A percentile compares a stretch with the other conserved stretches of the same genome.
Evolutionary conservation across 2,329 filamentous ascomycete species (phyloP).

Genomic region (Xylariaceae sp.): DNA sequence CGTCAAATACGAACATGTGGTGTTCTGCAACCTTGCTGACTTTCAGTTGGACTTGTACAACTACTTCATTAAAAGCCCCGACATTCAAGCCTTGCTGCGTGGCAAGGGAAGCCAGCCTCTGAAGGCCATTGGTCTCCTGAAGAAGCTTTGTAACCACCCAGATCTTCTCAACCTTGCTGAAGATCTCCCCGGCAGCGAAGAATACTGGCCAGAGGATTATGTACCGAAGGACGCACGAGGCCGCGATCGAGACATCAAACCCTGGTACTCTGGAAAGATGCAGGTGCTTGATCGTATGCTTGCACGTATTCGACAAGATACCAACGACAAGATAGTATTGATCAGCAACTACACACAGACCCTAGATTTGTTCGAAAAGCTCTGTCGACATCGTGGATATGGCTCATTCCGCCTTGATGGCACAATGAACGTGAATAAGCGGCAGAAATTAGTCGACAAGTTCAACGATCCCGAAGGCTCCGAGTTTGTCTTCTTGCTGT

Average conservation of each 20-base stretch:
- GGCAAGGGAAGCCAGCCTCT: slow-evolving; percentile 95
- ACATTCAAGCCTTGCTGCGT: slow-evolving; percentile 85
- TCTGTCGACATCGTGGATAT: slow-evolving; percentile 83
- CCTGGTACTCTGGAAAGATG: slow-evolving; percentile 99
- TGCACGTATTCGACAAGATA: slow-evolving; percentile 89
- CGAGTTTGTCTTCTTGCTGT: slow-evolving; percentile 94
- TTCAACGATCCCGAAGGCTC: slow-evolving; percentile 91
- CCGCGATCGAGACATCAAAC: slow-evolving; percentile 85
- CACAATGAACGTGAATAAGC: slow-evolving; percentile 96
- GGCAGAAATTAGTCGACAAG: slow-evolving; percentile 93
- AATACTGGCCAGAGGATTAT: slow-evolving; percentile 80
- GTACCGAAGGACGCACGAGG: slow-evolving; percentile 84
- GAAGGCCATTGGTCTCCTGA: slow-evolving; percentile 93
- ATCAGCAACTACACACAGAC: slow-evolving; percentile 99
- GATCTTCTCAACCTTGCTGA: slow-evolving; percentile 80
- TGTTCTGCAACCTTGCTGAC: slow-evolving; percentile 91
- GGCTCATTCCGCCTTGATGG: slow-evolving; percentile 88
- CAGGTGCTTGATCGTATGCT: slow-evolving; percentile 97
- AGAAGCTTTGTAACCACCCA: slow-evolving; percentile 98
- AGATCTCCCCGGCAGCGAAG: slow-evolving; percentile 84
- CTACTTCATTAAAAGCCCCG: slow-evolving; percentile 92
- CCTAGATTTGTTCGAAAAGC: slow-evolving; percentile 85
- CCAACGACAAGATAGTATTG: slow-evolving; percentile 97
- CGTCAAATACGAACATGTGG: slow-evolving; percentile 98
- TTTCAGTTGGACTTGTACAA: slow-evolving; percentile 96